Conservation (phyloP, 1,284 basidiomycete species). For the Ganoderma leucocontextum region DNA sequence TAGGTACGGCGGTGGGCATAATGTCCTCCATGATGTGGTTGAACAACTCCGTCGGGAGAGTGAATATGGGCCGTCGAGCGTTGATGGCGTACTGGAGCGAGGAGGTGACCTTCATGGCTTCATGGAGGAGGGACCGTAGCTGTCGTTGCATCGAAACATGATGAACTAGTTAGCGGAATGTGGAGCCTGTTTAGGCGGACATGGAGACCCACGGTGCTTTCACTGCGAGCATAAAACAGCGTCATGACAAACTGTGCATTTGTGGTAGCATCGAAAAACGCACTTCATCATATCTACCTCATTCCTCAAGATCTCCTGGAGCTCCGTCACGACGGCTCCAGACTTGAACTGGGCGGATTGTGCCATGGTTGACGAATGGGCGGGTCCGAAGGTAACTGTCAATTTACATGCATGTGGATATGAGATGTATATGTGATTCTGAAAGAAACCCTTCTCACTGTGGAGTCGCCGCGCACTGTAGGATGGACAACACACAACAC, state of each 20-base stretch:
- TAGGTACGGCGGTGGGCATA: background rate
- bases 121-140: background rate
- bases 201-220: background rate
- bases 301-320: background rate
- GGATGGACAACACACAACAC: too few relatives aligned
- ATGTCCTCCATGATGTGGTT: constrained; percentile 11
- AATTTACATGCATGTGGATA: background rate
- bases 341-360: background rate
- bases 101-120: background rate
- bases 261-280: background rate
- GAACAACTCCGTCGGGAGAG: constrained; percentile 12
- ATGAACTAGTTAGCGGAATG: background rate
- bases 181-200: background rate
- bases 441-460: too few relatives aligned
- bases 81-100: constrained; percentile 2
- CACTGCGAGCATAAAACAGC: background rate
- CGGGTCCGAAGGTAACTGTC: too few relatives aligned
- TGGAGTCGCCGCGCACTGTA: background rate
- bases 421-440: too few relatives aligned
- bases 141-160: background rate
- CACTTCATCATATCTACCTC: background rate
- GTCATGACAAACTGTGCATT: background rate
- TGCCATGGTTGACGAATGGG: too few relatives aligned
- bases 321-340: background rate
- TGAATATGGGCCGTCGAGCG: background rate